Conservation (phyloP, 2,329 filamentous ascomycete genomes). For the Neocatenulostroma microsporum region DNA sequence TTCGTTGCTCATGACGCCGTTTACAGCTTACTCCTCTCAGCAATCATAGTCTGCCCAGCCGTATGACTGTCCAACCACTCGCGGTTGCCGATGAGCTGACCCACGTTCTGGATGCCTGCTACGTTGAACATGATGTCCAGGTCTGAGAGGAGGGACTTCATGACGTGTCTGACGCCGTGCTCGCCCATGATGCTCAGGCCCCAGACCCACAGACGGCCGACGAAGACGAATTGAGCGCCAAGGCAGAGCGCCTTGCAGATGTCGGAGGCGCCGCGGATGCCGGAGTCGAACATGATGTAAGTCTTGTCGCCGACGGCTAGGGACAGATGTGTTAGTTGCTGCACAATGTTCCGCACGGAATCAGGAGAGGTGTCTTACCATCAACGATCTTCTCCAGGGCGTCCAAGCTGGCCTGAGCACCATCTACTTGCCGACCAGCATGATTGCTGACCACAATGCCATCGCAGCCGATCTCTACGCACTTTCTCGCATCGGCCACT, state of each 20-base stretch:
- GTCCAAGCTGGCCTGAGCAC: conserved; percentile 52
- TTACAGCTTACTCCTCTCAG: conserved; percentile 19
- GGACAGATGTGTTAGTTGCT: conserved; percentile 1
- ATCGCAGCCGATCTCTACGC: conserved; percentile 54
- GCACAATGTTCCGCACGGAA: neutral
- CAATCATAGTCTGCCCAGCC: conserved; percentile 18
- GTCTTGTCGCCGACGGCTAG: conserved; percentile 42
- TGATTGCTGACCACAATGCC: conserved; percentile 66
- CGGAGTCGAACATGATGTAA: conserved; percentile 55
- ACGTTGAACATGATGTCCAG: conserved; percentile 57
- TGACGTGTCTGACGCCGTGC: conserved; percentile 53
- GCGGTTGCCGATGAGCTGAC: conserved; percentile 41
- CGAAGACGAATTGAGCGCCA: conserved; percentile 53
- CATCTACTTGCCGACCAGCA: conserved; percentile 59
- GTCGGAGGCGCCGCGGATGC: conserved; percentile 50
- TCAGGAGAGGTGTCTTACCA: conserved; percentile 27
- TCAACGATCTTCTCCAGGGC: conserved; percentile 52
- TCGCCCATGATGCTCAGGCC: conserved; percentile 54
- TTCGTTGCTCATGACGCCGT: no score
- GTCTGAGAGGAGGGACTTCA: conserved; percentile 54
- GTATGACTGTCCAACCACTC: conserved; percentile 23
- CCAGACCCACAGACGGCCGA: conserved; percentile 55
- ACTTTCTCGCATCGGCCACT: conserved; percentile 53
- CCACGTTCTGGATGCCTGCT: conserved; percentile 47
- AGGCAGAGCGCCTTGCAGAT: conserved; percentile 55